Conservation (phyloP, 192 early-diverging fungal species). For the Dispira parvispora region DNA sequence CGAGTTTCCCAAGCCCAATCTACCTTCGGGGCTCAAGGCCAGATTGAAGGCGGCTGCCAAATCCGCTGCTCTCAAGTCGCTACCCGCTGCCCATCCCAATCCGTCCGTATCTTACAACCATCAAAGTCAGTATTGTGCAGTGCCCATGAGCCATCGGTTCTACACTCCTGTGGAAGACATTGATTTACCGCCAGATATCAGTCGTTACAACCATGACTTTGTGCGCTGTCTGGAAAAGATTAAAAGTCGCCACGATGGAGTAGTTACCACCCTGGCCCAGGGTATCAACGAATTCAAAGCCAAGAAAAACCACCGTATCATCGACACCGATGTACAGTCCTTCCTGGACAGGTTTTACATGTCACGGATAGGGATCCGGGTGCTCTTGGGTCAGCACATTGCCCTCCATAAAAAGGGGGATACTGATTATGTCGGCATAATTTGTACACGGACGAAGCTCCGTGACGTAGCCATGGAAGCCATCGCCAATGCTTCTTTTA, state of each 20-base stretch:
- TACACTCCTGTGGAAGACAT: constrained; percentile 33
- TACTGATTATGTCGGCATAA: constrained; percentile 79
- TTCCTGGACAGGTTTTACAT: constrained; percentile 95
- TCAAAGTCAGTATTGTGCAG: constrained; percentile 11
- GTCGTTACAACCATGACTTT: constrained; percentile 67
- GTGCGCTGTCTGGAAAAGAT: constrained; percentile 79
- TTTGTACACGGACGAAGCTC: constrained; percentile 77
- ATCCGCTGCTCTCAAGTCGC: constrained; percentile 11
- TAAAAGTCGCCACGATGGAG: constrained; percentile 84
- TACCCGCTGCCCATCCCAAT: constrained; percentile 23
- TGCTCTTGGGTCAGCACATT: constrained; percentile 82
- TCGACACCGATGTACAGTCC: constrained; percentile 64
- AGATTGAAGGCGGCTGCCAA: constrained; percentile 23
- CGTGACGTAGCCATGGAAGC: constrained; percentile 72
- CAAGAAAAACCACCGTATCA: constrained; percentile 17
- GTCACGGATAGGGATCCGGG: constrained; percentile 95
- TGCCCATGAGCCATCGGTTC: constrained; percentile 37
- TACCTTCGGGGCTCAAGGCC: constrained; percentile 21
- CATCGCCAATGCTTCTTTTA: constrained; percentile 72
- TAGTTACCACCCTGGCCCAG: constrained; percentile 82
- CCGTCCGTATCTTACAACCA: constrained; percentile 25
- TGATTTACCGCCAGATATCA: constrained; percentile 47
- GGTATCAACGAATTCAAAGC: constrained; percentile 84
- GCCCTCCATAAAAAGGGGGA: constrained; percentile 42
- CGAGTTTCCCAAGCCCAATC: constrained; percentile 19